Evolutionary conservation across 2,329 filamentous ascomycete genomes (phyloP), one percentile per base, ranked within the genome.

Genomic region (Polytolypa hystricis): DNA sequence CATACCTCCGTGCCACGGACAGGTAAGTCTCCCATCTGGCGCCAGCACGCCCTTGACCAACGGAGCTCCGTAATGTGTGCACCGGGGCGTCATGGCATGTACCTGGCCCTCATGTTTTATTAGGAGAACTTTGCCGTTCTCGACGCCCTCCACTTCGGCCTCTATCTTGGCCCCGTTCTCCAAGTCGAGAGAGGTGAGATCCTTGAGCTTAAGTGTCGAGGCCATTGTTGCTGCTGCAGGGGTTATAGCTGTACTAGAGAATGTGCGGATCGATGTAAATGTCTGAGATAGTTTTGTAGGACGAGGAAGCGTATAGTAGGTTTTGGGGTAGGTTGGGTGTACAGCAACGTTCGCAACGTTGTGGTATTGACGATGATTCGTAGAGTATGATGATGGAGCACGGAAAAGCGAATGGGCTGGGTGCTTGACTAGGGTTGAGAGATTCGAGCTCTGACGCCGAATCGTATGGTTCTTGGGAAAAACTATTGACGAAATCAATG

Each of bases 1-100:
- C 69, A 46, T 57, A 91, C 84, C 85, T 66, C 89, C 89, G 57
- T 96, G 89, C 91, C 91, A 96, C 3, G 89, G 86, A 58, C 91
- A 98, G 5, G 84, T 94, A 43, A 98, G 62, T 34, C 85, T 73
- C 4, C 91, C 91, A 47, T 82, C 79, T 2, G 76, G 74, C 5
- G 84, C 84, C 44, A 98, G 63, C 5, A 96, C 79, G 37, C 91
- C 91, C 48, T 89, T 85, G 36, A 78, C 76, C 46, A 98, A 64
- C 10, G 91, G 91, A 27, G 89, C 91, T 21, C 91, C 89, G 56
- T 93, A 96, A 63, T 96, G 89, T 10, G 75, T 79, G 56, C 91
- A 98, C 48, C 81, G 91, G 26, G 84, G 67, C 23, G 83, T 86
- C 23, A 93, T 60, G 19, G 87, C 91, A 55, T 87, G 79, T 11